phyloP scores from a whole-genome alignment of 2,329 filamentous ascomycete species.

The Bipolaris zeicola region DNA sequence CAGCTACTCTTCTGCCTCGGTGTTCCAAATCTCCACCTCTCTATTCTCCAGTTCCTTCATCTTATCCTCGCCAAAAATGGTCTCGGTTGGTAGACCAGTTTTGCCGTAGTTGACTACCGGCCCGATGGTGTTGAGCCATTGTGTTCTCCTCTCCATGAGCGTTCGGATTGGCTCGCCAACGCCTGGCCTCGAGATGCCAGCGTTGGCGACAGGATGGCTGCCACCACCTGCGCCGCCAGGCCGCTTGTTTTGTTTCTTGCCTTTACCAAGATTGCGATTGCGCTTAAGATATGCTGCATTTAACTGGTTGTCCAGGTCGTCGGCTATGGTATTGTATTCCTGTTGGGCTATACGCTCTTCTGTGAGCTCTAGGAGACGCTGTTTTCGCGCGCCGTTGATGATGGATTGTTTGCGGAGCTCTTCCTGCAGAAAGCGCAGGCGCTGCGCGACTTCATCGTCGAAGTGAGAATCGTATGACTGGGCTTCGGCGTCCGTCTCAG shows the following conservation, averaged over 20 bases:
- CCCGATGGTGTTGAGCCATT: slow-evolving; percentile 91
- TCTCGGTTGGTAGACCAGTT: slow-evolving; percentile 74
- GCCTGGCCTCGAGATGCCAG: slow-evolving; percentile 52
- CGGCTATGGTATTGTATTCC: slow-evolving; percentile 94
- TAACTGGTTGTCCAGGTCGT: slow-evolving; percentile 93
- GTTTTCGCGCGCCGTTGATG: slow-evolving; percentile 88
- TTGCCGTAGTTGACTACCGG: slow-evolving; percentile 87
- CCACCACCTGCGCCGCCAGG: slow-evolving; percentile 77
- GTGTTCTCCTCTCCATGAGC: slow-evolving; percentile 85
- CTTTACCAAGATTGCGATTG: slow-evolving; percentile 91
- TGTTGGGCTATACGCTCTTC: slow-evolving; percentile 94
- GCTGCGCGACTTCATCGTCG: slow-evolving; percentile 92
- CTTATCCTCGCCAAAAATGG: slow-evolving; percentile 73
- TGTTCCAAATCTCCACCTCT: slow-evolving; percentile 82
- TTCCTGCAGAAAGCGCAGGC: slow-evolving; percentile 81
- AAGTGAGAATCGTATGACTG: slow-evolving; percentile 87
- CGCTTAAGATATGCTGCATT: slow-evolving; percentile 95
- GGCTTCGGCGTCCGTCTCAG: slow-evolving; percentile 68
- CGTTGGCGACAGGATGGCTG: slow-evolving; percentile 58
- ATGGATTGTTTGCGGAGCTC: slow-evolving; percentile 83
- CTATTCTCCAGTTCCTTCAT: slow-evolving; percentile 76
- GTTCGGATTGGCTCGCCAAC: slow-evolving; percentile 91
- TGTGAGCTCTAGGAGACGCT: slow-evolving; percentile 82
- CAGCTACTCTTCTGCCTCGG: slow-evolving; percentile 67
- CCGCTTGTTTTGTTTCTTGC: slow-evolving; percentile 81